Base-by-base conservation (phyloP, 805 yeast species). In the Yarrowia hollandica region DNA sequence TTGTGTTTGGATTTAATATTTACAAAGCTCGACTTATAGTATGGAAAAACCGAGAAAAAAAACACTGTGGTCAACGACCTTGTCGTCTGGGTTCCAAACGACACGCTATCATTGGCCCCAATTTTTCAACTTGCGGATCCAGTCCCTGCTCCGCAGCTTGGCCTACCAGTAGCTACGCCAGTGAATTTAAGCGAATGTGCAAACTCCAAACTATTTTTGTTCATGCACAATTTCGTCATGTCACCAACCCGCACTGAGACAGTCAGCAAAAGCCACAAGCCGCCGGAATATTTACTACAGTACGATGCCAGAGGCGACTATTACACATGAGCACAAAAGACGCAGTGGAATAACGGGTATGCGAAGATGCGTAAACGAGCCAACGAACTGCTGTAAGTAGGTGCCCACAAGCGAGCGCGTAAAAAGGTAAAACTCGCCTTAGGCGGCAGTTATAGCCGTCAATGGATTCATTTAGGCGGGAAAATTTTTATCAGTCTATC, bases 41-140 rank as follows among this genome's bases (percentile, higher is more conserved):
- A 23, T 18, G 48, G 48, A 41, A 41, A 41, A 41, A 41, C 48
- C 48, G 48, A 41, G 48, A 41, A 41, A 39, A 26, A 26, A 26
- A 26, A 26, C 12, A 26, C 30, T 26, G 30, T 10, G 30, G n/a
- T n/a, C n/a, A n/a, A n/a, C n/a, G n/a, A n/a, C 30, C 30, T 26
- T 26, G n/a, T n/a, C 30, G 11, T 3, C 30, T 26, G 30, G 30
- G 8, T 26, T 26, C 12, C 30, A 10, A 12, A 26, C 9, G 10
- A 8, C 19, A n/a, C 42, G 30, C 44, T 38, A 22, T 15, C 44
- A 22, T n/a, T 15, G 26, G 18, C 26, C 26, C 16, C n/a, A n/a
- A n/a, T n/a, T n/a, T n/a, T n/a, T n/a, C n/a, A 10, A 10, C n/a
- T n/a, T 18, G 9, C 9, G 18, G 18, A 34, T 34, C 38, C 22